Percentiles rank a stretch among this genome's conserved stretches.
Conservation (phyloP, 306 rosid species). For the Styphnolobium japonicum region DNA sequence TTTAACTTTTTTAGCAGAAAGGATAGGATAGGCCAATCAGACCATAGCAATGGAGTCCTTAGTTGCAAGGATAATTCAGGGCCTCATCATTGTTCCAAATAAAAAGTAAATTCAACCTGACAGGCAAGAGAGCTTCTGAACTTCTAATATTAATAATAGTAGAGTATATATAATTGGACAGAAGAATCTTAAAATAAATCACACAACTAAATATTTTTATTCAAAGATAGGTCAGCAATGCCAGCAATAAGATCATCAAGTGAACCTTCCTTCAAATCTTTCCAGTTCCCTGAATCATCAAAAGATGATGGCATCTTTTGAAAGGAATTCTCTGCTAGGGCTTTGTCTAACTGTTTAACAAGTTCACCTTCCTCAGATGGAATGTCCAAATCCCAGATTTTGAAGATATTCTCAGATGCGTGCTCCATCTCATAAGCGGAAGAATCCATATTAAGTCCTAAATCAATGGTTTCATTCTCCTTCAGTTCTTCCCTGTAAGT, state of each 20-base stretch:
- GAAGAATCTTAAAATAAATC: not conserved
- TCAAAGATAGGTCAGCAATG: constrained; percentile 55
- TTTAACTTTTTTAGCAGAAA: too few species aligned
- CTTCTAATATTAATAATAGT: not conserved
- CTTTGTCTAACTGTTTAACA: constrained; percentile 49
- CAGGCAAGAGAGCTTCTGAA: not conserved
- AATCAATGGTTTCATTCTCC: constrained; percentile 23
- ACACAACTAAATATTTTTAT: constrained; percentile 2
- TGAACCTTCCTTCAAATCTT: constrained; percentile 32
- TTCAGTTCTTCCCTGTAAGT: constrained; percentile 51
- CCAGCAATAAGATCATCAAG: constrained; percentile 42
- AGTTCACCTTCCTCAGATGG: constrained; percentile 66
- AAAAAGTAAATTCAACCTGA: not conserved
- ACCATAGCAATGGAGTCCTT: not conserved
- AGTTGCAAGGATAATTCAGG: not conserved
- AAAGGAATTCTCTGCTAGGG: constrained; percentile 38
- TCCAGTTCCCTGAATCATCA: constrained; percentile 30
- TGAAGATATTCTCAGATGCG: constrained; percentile 52
- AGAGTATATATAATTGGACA: not conserved
- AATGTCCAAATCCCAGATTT: constrained; percentile 66
- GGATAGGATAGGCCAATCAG: too few species aligned
- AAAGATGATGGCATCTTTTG: constrained; percentile 29
- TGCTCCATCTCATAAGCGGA: constrained; percentile 36
- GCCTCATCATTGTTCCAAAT: not conserved
- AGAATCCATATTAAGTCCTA: constrained; percentile 23